These are phyloP conservation scores for Populus tomentosa DNA, from an alignment of 441 rosid genomes.

Conservation along the genomic window DNA sequence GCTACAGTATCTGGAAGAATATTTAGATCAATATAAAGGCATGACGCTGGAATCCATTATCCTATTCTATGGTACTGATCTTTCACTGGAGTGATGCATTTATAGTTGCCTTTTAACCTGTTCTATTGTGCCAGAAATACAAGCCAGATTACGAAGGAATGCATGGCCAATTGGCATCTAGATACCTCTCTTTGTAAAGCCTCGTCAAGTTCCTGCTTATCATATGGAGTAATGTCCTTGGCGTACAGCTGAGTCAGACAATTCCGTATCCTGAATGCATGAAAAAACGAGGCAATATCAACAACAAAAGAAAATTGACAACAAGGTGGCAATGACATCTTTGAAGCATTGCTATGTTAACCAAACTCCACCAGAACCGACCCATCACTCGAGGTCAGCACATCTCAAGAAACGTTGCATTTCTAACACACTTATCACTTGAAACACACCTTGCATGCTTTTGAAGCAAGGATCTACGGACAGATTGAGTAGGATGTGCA, in stretches of 20 bases:
- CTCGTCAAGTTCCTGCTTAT: constrained; percentile 92
- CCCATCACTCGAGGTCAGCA: not conserved
- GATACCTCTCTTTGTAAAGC: constrained; percentile 88
- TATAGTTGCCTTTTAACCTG: not conserved
- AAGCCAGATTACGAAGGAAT: not conserved
- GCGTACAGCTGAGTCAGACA: constrained; percentile 80
- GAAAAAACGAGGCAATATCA: not conserved
- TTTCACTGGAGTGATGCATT: too few species aligned
- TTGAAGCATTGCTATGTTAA: not conserved
- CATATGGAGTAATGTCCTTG: constrained; percentile 93
- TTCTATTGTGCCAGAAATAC: not conserved
- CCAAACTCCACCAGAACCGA: not conserved
- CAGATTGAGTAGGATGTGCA: constrained; percentile 98
- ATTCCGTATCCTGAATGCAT: constrained; percentile 55
- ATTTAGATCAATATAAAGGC: too few species aligned
- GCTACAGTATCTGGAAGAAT: too few species aligned
- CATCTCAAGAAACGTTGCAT: not conserved
- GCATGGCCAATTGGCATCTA: not conserved
- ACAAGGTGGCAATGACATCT: not conserved
- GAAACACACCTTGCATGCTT: constrained; percentile 74
- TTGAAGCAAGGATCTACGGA: constrained; percentile 94
- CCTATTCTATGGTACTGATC: too few species aligned
- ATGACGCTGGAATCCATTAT: too few species aligned
- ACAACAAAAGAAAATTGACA: not conserved
- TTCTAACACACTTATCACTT: not conserved